Percentiles rank a stretch among this genome's conserved stretches.
phyloP scores from a whole-genome alignment of 1,284 basidiomycete genomes.

The Trametes pubescens region DNA sequence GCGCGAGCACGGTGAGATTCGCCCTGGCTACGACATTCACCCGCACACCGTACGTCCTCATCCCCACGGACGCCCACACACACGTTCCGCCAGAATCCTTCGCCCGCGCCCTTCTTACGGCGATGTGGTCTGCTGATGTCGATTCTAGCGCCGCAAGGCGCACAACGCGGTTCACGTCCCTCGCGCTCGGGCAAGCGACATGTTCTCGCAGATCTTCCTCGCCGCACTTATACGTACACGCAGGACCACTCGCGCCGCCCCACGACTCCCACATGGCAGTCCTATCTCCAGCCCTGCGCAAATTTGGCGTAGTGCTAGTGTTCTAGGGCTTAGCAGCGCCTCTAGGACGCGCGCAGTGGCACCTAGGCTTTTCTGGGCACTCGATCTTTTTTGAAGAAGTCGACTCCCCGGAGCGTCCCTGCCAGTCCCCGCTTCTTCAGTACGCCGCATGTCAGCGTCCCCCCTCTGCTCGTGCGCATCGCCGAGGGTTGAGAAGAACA shows the following conservation, averaged over 20 bases:
- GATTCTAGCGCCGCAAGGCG: constrained; percentile 1
- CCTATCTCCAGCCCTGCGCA: not conserved
- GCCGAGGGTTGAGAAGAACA: too few species aligned
- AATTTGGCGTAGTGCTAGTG: not conserved
- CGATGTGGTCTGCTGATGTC: not conserved
- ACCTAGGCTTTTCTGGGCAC: too few species aligned
- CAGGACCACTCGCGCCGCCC: not conserved
- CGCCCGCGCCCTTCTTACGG: not conserved
- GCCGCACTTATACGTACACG: not conserved
- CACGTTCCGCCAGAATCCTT: constrained; percentile 3
- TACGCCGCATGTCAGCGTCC: too few species aligned
- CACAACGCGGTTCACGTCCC: too few species aligned
- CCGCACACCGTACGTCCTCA: not conserved
- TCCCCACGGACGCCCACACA: not conserved
- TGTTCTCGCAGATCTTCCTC: not conserved
- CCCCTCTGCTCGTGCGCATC: too few species aligned
- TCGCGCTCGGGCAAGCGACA: not conserved
- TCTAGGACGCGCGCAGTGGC: too few species aligned
- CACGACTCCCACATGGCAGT: not conserved
- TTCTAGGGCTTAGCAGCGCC: not conserved
- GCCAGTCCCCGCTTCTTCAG: too few species aligned
- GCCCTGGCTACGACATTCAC: not conserved
- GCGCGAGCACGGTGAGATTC: not conserved
- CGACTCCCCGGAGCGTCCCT: too few species aligned
- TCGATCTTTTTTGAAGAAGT: too few species aligned